Evolutionary conservation across 169 alveolate genomes (phyloP).

Genomic region (Cryptosporidium viatorum): DNA sequence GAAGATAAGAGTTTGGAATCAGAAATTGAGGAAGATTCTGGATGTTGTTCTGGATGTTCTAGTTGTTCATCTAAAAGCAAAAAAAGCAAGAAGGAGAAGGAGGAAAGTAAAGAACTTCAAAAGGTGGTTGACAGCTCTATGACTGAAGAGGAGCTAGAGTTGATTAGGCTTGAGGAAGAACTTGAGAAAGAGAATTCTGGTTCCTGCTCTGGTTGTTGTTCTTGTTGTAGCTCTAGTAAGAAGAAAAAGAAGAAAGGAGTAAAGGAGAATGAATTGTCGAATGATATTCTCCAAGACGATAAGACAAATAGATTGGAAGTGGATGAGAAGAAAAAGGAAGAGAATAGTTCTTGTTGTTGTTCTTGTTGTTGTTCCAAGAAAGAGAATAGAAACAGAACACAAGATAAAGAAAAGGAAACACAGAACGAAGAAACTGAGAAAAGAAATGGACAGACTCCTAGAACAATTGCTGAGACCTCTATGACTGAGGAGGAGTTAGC

Average conservation of each 20-base stretch:
- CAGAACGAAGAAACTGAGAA: background rate
- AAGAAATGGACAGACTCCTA: background rate
- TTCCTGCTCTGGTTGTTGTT: background rate
- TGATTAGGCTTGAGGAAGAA: slow-evolving; percentile 9
- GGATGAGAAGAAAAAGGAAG: background rate
- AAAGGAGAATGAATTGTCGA: background rate
- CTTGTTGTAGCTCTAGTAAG: background rate
- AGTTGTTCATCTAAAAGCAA: background rate
- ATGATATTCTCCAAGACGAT: background rate
- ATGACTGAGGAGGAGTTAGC: background rate
- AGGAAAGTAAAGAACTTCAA: background rate
- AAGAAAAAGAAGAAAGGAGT: background rate
- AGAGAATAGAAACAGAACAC: background rate
- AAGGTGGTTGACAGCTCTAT: background rate
- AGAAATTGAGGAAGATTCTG: background rate
- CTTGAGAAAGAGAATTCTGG: background rate
- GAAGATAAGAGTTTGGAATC: background rate
- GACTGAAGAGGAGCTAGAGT: slow-evolving; percentile 11
- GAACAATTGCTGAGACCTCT: background rate
- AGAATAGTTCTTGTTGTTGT: slow-evolving; percentile 5
- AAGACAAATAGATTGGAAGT: too few relatives aligned
- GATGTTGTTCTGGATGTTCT: background rate
- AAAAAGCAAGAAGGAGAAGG: background rate
- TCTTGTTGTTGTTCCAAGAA: background rate
- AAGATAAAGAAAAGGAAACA: background rate